phyloP scores from a whole-genome alignment of 2,329 filamentous ascomycete species.

The Cladosporium sp. region DNA sequence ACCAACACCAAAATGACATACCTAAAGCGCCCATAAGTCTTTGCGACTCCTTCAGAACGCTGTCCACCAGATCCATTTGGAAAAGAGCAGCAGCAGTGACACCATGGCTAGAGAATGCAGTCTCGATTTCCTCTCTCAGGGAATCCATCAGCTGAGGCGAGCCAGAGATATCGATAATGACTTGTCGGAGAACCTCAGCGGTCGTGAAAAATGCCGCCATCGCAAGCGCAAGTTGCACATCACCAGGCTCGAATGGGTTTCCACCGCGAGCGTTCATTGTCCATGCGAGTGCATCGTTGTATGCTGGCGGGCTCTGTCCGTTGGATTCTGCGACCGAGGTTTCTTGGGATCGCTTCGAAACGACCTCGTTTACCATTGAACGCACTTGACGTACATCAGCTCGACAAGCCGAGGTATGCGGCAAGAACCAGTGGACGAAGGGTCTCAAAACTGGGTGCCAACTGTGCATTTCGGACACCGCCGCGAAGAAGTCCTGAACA shows the following conservation, averaged over 20 bases:
- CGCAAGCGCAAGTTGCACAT: constrained; percentile 15
- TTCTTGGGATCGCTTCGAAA: constrained; percentile 25
- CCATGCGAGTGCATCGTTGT: constrained; percentile 21
- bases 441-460: constrained; percentile 32
- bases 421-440: constrained; percentile 31
- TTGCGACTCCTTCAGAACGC: constrained; percentile 27
- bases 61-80: constrained; percentile 29
- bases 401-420: constrained; percentile 29
- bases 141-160: constrained; percentile 22
- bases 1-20: too few species aligned
- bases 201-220: constrained; percentile 22
- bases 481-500: constrained; percentile 32
- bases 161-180: constrained; percentile 18
- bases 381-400: constrained; percentile 26
- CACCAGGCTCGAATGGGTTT: not conserved
- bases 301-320: constrained; percentile 8
- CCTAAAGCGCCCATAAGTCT: too few species aligned
- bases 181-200: constrained; percentile 5
- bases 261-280: constrained; percentile 21
- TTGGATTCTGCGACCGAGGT: not conserved
- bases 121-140: constrained; percentile 24
- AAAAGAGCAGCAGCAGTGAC: constrained; percentile 23
- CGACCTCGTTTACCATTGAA: constrained; percentile 30
- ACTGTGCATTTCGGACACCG: constrained; percentile 28
- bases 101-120: constrained; percentile 19